Evolutionary conservation across 148 eudicot species (phyloP).

Genomic region (Arbutus unedo): DNA sequence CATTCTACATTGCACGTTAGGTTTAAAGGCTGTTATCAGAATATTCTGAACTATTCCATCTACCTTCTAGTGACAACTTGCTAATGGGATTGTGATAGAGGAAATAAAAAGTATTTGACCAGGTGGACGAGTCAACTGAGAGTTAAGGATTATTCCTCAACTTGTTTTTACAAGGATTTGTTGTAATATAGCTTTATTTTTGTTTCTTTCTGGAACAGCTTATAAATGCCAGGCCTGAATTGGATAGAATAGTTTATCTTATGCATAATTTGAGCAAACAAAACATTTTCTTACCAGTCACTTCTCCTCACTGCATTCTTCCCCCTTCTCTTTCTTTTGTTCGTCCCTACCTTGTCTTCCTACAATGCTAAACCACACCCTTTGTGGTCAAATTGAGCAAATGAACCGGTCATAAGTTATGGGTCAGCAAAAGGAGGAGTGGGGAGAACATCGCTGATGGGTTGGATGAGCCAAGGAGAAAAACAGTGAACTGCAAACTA

Average conservation of each 20-base stretch:
- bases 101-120: neutral
- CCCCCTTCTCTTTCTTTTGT: neutral
- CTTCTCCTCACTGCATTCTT: neutral
- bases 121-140: neutral
- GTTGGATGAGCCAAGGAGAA: neutral
- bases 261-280: neutral
- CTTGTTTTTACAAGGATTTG: neutral
- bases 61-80: neutral
- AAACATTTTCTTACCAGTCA: neutral
- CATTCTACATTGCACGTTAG: constrained; percentile 8
- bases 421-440: neutral
- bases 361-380: neutral
- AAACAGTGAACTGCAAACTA: neutral
- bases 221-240: neutral
- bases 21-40: neutral
- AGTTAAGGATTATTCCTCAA: neutral
- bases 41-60: neutral
- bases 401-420: neutral
- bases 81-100: neutral
- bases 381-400: neutral
- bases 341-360: neutral
- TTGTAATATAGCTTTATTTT: neutral
- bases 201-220: neutral
- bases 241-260: neutral
- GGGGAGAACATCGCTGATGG: neutral